A percentile compares a stretch with the other conserved stretches of the same genome.
Evolutionary conservation across 148 eudicot genomes (phyloP).

Genomic region (Rhododendron vialii): DNA sequence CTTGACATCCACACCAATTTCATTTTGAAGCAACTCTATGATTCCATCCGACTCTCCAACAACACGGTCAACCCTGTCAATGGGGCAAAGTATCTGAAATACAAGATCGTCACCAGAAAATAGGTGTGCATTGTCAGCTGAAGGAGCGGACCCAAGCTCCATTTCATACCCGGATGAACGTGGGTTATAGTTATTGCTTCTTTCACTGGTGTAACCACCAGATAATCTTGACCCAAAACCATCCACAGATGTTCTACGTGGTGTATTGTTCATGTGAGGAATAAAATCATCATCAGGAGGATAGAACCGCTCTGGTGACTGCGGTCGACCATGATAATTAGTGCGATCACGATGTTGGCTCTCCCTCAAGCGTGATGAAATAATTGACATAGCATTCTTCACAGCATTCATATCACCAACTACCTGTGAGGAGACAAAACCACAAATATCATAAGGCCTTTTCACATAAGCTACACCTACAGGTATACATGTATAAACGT

Average conservation of each 20-base stretch:
- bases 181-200: constrained; percentile 48
- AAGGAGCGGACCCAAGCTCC: constrained; percentile 42
- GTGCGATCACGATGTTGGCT: constrained; percentile 98
- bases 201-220: constrained; percentile 34
- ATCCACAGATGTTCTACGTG: constrained; percentile 50
- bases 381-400: constrained; percentile 70
- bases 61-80: constrained; percentile 64
- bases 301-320: constrained; percentile 68
- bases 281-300: constrained; percentile 66
- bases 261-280: constrained; percentile 42
- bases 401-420: constrained; percentile 79
- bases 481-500: background rate
- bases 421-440: constrained; percentile 41
- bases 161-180: constrained; percentile 43
- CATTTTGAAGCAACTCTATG: constrained; percentile 78
- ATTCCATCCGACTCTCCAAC: constrained; percentile 83
- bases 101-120: constrained; percentile 64
- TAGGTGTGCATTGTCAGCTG: constrained; percentile 45
- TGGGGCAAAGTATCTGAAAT: constrained; percentile 88
- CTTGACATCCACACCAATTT: constrained; percentile 84
- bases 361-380: constrained; percentile 89
- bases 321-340: constrained; percentile 52
- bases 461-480: background rate
- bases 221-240: constrained; percentile 52
- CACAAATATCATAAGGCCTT: constrained; percentile 1